Base-by-base conservation (phyloP, 2,329 filamentous ascomycete genomes). In the Zymoseptoria passerinii region DNA sequence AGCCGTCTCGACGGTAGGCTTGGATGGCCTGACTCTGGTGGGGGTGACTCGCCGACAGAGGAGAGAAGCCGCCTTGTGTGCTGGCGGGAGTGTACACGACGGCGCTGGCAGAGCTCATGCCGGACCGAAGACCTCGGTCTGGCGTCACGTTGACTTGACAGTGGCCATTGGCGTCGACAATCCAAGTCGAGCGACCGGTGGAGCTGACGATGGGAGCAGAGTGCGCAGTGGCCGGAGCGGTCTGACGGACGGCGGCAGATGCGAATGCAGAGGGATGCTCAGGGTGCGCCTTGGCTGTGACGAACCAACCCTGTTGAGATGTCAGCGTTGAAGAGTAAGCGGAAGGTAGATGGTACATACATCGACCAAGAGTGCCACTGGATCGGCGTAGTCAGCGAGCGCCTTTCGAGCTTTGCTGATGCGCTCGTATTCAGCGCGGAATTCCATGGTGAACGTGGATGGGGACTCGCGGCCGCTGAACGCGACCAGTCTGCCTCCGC, bases 361-460 rank as follows among this genome's bases (percentile, higher is more conserved):
- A 2, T 61, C 53, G 19, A 63, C 27, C 10, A 50, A 20, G 13
- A 50, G 28, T 4, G 63, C 57, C 16, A 55, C 44, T 54, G 58
- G 54, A 19, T 55, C 28, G 20, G 48, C 58, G 16, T 58, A 44
- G 2, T 55, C 18, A 7, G 50, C 35, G 20, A 67, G 49, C 10
- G 63, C 58, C n/a, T 57, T 48, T 52, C 63, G 63, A 20, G 69
- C 69, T 6, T 28, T 55, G 2, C 55, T 59, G 55, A 70, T 64
- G 44, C 58, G 62, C 58, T 55, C 61, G 60, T 65, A 71, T 58
- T 72, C 69, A 18, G 65, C 65, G 23, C 68, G 66, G 62, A 67
- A 72, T 35, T 60, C 57, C 52, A 64, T 57, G 18, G 55, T 54
- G 35, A 44, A 44, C 16, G 61, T 64, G 27, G 52, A 55, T 16